Evolutionary conservation across 306 rosid species (phyloP).

Genomic region (Cyamopsis tetragonoloba): DNA sequence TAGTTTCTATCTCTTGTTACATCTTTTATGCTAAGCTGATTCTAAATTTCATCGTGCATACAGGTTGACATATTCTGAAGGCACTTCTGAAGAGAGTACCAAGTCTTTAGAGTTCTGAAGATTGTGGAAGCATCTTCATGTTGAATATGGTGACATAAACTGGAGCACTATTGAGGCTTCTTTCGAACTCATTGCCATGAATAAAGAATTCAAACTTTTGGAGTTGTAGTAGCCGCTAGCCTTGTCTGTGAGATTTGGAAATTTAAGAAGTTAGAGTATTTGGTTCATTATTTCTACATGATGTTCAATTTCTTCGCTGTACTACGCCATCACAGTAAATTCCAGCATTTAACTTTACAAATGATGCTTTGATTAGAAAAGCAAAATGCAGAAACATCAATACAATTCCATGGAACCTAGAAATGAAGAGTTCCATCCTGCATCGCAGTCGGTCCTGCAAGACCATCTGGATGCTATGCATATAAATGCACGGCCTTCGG

Average conservation of each 20-base stretch:
- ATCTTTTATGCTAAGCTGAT: constrained; percentile 2
- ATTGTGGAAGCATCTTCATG: constrained; percentile 20
- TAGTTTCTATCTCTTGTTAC: constrained; percentile 5
- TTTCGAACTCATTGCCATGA: constrained; percentile 9
- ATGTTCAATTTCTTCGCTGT: constrained; percentile 6
- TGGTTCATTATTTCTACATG: background rate
- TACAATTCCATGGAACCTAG: constrained; percentile 52
- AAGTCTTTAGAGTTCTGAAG: constrained; percentile 13
- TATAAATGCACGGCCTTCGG: constrained; percentile 56
- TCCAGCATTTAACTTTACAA: constrained; percentile 9
- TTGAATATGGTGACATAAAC: constrained; percentile 25
- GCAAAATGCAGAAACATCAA: constrained; percentile 49
- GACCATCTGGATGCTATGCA: constrained; percentile 58
- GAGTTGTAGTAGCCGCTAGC: constrained; percentile 4
- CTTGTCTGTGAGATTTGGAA: constrained; percentile 9
- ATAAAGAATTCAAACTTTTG: background rate
- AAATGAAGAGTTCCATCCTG: constrained; percentile 59
- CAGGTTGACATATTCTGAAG: constrained; percentile 27
- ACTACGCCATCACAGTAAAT: constrained; percentile 17
- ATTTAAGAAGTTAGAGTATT: constrained; percentile 5
- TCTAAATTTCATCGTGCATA: constrained; percentile 2
- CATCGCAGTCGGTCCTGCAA: constrained; percentile 41
- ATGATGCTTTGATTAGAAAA: constrained; percentile 41
- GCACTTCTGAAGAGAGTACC: background rate
- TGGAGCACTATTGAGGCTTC: background rate